Evolutionary conservation across 371 early-diverging fungal genomes (phyloP).

Genomic region (Batkoa obscura): DNA sequence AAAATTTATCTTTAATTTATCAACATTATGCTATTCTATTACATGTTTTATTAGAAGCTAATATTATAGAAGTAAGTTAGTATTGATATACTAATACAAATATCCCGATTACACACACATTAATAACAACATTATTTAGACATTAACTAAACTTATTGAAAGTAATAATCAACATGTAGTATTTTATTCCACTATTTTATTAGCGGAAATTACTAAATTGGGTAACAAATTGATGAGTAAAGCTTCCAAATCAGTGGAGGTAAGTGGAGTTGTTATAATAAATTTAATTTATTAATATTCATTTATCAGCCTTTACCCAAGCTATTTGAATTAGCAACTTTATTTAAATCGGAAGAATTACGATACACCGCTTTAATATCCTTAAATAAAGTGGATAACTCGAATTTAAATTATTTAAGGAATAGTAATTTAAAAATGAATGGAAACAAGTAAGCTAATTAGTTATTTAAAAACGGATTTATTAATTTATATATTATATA

Average conservation of each 20-base stretch:
- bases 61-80: constrained; percentile 43
- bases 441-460: too few relatives aligned
- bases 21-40: constrained; percentile 50
- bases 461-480: too few relatives aligned
- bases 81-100: not conserved
- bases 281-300: constrained; percentile 4
- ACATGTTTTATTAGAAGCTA: constrained; percentile 55
- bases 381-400: constrained; percentile 48
- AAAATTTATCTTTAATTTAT: constrained; percentile 37
- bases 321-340: constrained; percentile 52
- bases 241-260: not conserved
- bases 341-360: constrained; percentile 49
- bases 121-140: constrained; percentile 7
- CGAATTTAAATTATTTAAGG: constrained; percentile 13
- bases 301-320: constrained; percentile 35
- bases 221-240: constrained; percentile 41
- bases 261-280: constrained; percentile 7
- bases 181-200: constrained; percentile 41
- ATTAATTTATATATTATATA: too few relatives aligned
- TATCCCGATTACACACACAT: not conserved
- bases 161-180: constrained; percentile 10
- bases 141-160: constrained; percentile 24
- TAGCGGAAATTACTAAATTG: constrained; percentile 57
- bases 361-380: constrained; percentile 59
- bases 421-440: too few relatives aligned